phyloP scores from a whole-genome alignment of 306 rosid species.

The Vachellia collinsii region DNA sequence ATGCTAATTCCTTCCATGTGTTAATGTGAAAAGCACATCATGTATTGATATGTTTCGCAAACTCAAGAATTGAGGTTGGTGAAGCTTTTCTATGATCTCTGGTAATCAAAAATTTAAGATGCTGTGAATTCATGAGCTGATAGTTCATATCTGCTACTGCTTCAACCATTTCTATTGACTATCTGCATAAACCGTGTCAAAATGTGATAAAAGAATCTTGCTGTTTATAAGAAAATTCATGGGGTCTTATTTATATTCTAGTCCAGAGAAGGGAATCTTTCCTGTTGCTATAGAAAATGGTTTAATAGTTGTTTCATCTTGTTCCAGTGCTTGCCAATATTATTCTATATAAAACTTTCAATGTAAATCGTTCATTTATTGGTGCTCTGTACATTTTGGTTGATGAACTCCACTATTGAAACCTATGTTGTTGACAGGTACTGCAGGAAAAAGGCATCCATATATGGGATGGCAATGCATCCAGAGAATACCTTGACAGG shows the following conservation, averaged over 20 bases:
- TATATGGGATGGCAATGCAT: slow-evolving; percentile 97
- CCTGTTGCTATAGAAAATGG: neutral
- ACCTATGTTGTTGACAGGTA: slow-evolving; percentile 56
- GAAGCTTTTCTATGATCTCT: slow-evolving; percentile 18
- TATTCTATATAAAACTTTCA: slow-evolving; percentile 8
- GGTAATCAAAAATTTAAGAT: neutral
- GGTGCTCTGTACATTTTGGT: slow-evolving; percentile 8
- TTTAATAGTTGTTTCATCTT: slow-evolving; percentile 23
- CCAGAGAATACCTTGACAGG: slow-evolving; percentile 96
- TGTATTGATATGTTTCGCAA: neutral
- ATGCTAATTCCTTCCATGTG: neutral
- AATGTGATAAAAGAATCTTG: neutral
- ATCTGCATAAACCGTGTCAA: neutral
- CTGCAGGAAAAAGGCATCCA: slow-evolving; percentile 88
- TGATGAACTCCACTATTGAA: slow-evolving; percentile 31
- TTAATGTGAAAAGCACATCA: neutral
- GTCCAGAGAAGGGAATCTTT: neutral
- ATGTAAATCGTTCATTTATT: slow-evolving; percentile 1
- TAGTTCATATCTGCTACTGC: neutral
- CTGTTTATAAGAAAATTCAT: neutral
- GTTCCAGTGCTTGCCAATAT: slow-evolving; percentile 23
- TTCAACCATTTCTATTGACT: neutral
- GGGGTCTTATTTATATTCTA: neutral
- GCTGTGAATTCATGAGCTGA: neutral
- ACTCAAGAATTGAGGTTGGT: slow-evolving; percentile 14